Evolutionary conservation across 176 grass and related monocot species (phyloP).

Genomic region (Aegilops umbellulata): DNA sequence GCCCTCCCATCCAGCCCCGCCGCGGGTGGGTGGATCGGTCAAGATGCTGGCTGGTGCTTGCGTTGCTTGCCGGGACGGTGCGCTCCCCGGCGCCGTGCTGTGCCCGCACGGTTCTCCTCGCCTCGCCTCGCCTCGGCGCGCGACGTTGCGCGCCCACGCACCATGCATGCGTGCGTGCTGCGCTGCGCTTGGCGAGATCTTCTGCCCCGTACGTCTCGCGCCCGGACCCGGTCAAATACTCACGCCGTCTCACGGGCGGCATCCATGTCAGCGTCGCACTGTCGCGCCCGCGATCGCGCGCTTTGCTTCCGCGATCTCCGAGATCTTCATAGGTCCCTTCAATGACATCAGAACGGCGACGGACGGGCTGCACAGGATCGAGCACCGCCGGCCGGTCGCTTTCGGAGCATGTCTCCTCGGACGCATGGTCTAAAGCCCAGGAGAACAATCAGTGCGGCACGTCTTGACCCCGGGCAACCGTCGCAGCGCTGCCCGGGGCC

Average conservation of each 20-base stretch:
- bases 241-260: background rate
- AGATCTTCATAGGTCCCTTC: background rate
- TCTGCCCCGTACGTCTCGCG: background rate
- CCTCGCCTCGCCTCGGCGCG: background rate
- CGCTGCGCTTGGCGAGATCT: background rate
- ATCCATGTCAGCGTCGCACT: background rate
- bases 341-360: background rate
- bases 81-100: background rate
- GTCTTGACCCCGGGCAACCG: constrained; percentile 2
- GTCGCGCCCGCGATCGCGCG: background rate
- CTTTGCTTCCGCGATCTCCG: background rate
- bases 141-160: background rate
- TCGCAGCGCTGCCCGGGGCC: background rate
- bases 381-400: background rate
- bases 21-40: constrained; percentile 14
- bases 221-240: background rate
- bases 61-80: background rate
- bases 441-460: background rate
- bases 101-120: background rate
- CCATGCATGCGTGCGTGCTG: background rate
- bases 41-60: background rate
- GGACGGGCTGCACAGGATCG: background rate
- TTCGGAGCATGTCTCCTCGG: constrained; percentile 17
- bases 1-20: background rate
- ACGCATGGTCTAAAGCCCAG: background rate